A percentile compares a stretch with the other conserved stretches of the same genome.
phyloP scores from a whole-genome alignment of 140 eudicot genomes.

The Flaveria floridana region DNA sequence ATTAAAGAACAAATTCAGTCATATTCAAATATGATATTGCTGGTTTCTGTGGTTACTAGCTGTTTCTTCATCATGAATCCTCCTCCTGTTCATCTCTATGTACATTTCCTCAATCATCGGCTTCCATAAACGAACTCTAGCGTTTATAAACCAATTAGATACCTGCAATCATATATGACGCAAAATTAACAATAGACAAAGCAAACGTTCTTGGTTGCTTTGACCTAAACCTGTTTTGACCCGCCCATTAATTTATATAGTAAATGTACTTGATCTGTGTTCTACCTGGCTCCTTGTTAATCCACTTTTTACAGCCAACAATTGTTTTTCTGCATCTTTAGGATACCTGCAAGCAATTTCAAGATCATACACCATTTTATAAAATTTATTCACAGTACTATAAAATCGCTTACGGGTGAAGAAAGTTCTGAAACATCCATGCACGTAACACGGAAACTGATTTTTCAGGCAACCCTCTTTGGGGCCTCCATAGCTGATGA shows the following conservation, averaged over 20 bases:
- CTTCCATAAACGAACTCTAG: slow-evolving; percentile 92
- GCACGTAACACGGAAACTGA: slow-evolving; percentile 87
- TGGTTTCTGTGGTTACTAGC: slow-evolving; percentile 35
- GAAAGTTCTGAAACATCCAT: slow-evolving; percentile 98
- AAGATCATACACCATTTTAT: neutral
- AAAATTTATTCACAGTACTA: neutral
- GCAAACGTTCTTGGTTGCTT: neutral
- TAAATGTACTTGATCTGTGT: neutral
- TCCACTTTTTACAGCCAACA: slow-evolving; percentile 91
- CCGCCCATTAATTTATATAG: neutral
- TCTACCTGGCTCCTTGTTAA: slow-evolving; percentile 85
- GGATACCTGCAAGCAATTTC: slow-evolving; percentile 63
- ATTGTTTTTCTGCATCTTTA: slow-evolving; percentile 92
- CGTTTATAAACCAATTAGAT: slow-evolving; percentile 93
- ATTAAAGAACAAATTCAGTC: slow-evolving; percentile 12
- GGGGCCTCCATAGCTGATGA: slow-evolving; percentile 90
- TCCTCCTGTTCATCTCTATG: slow-evolving; percentile 78
- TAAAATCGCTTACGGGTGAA: slow-evolving; percentile 72
- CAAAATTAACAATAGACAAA: neutral
- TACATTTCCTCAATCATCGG: slow-evolving; percentile 97
- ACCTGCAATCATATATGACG: slow-evolving; percentile 47
- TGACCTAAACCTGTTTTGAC: neutral
- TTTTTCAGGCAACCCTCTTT: slow-evolving; percentile 92
- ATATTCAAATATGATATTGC: slow-evolving; percentile 28
- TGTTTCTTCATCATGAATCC: slow-evolving; percentile 47